These are phyloP conservation scores for Starmera caribaea DNA, from an alignment of 805 yeast species.

Conservation along the genomic window DNA sequence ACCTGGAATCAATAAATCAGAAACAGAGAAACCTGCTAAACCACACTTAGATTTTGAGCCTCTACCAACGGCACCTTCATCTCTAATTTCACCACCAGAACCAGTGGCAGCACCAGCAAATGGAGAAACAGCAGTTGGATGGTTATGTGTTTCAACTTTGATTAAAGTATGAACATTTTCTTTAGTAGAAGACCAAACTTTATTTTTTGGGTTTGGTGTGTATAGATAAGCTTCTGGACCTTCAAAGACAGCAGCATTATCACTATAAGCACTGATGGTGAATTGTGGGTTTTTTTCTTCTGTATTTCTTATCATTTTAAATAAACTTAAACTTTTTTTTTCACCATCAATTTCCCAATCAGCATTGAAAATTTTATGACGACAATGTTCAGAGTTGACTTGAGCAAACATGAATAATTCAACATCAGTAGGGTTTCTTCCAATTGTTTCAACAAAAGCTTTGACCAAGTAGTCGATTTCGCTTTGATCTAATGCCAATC, in stretches of 20 bases:
- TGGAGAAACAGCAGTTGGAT: slow-evolving; percentile 98
- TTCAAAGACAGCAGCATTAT: slow-evolving; percentile 92
- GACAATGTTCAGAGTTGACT: slow-evolving; percentile 98
- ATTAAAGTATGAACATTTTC: slow-evolving; percentile 85
- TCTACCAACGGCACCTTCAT: slow-evolving; percentile 98
- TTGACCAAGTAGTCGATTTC: slow-evolving; percentile 82
- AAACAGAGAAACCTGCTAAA: slow-evolving; percentile 82
- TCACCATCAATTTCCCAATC: slow-evolving; percentile 93
- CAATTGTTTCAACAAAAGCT: slow-evolving; percentile 67
- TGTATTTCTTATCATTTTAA: slow-evolving; percentile 94
- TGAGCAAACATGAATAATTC: slow-evolving; percentile 99
- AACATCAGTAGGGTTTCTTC: slow-evolving; percentile 94
- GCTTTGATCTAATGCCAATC: slow-evolving; percentile 89
- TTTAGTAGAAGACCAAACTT: slow-evolving; percentile 61
- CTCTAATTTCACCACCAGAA: slow-evolving; percentile 99
- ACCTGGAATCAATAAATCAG: slow-evolving; percentile 82
- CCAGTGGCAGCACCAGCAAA: slow-evolving; percentile 99
- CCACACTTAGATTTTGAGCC: slow-evolving; percentile 98
- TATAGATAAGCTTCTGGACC: slow-evolving; percentile 71
- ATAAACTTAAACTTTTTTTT: slow-evolving; percentile 62
- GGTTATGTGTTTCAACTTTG: slow-evolving; percentile 98
- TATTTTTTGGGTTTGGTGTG: slow-evolving; percentile 66
- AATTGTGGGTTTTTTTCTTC: slow-evolving; percentile 69
- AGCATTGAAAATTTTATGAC: slow-evolving; percentile 98
- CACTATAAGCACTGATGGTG: slow-evolving; percentile 91